phyloP scores from a whole-genome alignment of 2,329 filamentous ascomycete genomes.

The Stachybotrys echinatus region DNA sequence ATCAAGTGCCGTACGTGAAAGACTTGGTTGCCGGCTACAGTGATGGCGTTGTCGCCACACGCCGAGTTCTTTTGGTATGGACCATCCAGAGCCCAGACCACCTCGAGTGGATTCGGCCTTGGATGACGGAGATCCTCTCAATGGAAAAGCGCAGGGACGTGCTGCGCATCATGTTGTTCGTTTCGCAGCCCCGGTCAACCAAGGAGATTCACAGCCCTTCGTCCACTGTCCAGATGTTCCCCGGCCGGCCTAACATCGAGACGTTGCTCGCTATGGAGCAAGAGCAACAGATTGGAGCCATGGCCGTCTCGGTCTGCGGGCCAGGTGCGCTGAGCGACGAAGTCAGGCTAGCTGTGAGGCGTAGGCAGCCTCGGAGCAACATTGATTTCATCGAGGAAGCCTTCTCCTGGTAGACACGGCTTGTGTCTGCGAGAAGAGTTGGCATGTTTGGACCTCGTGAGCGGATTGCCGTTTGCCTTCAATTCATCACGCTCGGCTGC shows the following conservation, averaged over 20 bases:
- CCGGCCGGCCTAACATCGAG: constrained; percentile 69
- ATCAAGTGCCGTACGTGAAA: constrained; percentile 70
- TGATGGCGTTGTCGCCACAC: constrained; percentile 64
- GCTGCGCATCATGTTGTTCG: constrained; percentile 72
- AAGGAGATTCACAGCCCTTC: constrained; percentile 78
- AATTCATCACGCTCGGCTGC: background rate
- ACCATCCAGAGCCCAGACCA: constrained; percentile 75
- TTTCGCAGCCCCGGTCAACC: constrained; percentile 67
- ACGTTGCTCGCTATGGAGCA: constrained; percentile 69
- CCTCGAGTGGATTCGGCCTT: constrained; percentile 76
- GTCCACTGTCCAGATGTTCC: constrained; percentile 79
- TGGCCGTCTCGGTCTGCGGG: constrained; percentile 71
- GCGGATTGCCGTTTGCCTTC: background rate
- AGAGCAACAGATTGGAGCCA: constrained; percentile 67
- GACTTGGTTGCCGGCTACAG: constrained; percentile 65
- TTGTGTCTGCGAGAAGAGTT: constrained; percentile 3
- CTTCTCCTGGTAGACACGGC: constrained; percentile 50
- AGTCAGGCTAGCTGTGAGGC: constrained; percentile 62
- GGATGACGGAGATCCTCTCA: constrained; percentile 75
- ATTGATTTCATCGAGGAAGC: constrained; percentile 79
- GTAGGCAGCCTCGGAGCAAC: constrained; percentile 57
- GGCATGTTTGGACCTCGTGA: background rate
- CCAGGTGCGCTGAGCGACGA: constrained; percentile 71
- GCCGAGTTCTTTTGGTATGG: constrained; percentile 72
- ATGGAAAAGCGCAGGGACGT: constrained; percentile 71